Evolutionary conservation across 2,329 filamentous ascomycete genomes (phyloP), one percentile per base, ranked within the genome.

Genomic region (Colletotrichum karsti): DNA sequence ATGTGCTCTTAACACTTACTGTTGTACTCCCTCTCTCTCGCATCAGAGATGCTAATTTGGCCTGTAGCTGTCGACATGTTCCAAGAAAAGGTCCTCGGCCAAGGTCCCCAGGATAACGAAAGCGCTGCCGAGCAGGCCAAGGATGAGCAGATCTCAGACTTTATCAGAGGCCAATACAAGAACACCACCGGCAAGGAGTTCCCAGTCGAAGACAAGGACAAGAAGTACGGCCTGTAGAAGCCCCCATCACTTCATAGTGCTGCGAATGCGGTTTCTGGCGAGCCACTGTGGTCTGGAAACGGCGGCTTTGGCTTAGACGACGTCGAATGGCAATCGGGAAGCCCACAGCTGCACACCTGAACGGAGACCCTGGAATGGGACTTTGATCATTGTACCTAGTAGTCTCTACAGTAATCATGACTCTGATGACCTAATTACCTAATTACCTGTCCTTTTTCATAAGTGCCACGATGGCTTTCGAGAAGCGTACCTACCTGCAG

Each of bases 71-170:
- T 95, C 83, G 93, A 96, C 79, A 89, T 87, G 71, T 87, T 94
- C 24, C 93, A 97, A 80, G 89, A 96, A 80, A 89, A 93, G 71
- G 81, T 94, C 77, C 76, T 96, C 15, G 89, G 90, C 39, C 83
- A 89, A 72, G 93, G 93, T 18, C 76, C 87, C 51, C 93, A 96
- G 82, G 83, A 87, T 81, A 93, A 93, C 77, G 92, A 92, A 79
- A 84, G 79, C 56, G 93, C 93, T 5, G 76, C 90, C 20, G 93
- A 97, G 81, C 93, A 97, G 81, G 92, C 91, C 73, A 95, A 95
- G 83, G 93, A 96, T 77, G 91, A 93, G 79, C 84, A 92, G 77
- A 93, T 95, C 73, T 90, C 88, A 28, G 91, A 94, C 77, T 91
- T 87, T 77, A 89, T 95, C 73, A 88, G 93, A 39, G 80, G 79